Evolutionary conservation across 345 rosid species (phyloP), one percentile per base, ranked within the genome.

Genomic region (Toxicodendron radicans): DNA sequence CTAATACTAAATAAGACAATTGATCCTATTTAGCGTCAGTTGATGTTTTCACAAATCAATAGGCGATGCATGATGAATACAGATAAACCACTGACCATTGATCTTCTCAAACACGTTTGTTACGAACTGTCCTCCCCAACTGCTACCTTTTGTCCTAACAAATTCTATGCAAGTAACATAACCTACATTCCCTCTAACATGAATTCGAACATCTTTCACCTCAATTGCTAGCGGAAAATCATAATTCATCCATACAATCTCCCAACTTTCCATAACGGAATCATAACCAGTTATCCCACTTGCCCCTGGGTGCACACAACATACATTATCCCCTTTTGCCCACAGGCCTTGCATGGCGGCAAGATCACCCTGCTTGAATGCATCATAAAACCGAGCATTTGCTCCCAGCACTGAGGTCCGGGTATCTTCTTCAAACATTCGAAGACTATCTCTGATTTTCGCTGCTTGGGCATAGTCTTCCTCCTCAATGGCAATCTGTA

Each of bases 81-180:
- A 87, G 70, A 93, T 90, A 68, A 81, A 86, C 97, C 98, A 93
- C 45, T 79, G 73, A 32, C 92, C 97, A 81, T 82, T 85, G 43
- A 91, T 82, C 82, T 79, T 82, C 87, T 95, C 98, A 78, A 93
- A 93, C 77, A 91, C 94, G 75, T 91, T 95, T 0, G 98, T 87
- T 49, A 88, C 98, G 79, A 89, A 92, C 79, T 95, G 98, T 35
- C 90, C 93, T 41, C 99, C 99, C 99, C 98, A 95, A 49, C 93
- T 91, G 85, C 88, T 88, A 18, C 97, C 97, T 83, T 85, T 90
- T 13, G 97, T 91, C 85, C 86, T 93, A 52, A 95, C 91, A 66
- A 90, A 86, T 76, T 95, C 98, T 68, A 93, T 78, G 72, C 97
- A 91, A 8, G 89, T 90, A 33, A 93, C 89, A 70, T 91, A 95